Evolutionary conservation across 2,329 filamentous ascomycete species (phyloP).

Genomic region (Pezicula radicicola): DNA sequence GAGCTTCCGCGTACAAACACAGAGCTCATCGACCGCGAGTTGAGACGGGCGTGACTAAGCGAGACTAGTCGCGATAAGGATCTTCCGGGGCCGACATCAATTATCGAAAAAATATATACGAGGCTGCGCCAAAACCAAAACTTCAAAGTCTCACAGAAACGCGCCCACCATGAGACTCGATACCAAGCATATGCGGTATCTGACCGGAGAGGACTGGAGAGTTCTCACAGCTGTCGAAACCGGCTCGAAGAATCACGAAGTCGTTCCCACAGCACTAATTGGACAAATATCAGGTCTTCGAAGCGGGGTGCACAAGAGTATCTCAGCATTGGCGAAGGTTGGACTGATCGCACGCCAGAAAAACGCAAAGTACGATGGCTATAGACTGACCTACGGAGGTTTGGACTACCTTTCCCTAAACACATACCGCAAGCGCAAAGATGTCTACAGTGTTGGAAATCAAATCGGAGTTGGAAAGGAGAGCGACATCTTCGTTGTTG

Average conservation of each 20-base stretch:
- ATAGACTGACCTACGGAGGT: conserved; percentile 92
- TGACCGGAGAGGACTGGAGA: conserved; percentile 90
- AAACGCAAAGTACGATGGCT: conserved; percentile 96
- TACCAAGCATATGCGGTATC: conserved; percentile 87
- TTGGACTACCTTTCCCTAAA: conserved; percentile 97
- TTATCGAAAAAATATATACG: conserved; percentile 1
- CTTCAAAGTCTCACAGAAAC: neutral
- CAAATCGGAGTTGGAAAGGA: conserved; percentile 97
- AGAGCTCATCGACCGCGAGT: conserved; percentile 16
- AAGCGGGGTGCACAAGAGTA: conserved; percentile 80
- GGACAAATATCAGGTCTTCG: conserved; percentile 78
- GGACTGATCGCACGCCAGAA: conserved; percentile 90
- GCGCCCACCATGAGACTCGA: conserved; percentile 81
- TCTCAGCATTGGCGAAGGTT: conserved; percentile 87
- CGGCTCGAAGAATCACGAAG: conserved; percentile 94
- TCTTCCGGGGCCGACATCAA: conserved; percentile 1
- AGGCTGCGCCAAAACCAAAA: conserved; percentile 9
- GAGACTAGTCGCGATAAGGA: conserved; percentile 17
- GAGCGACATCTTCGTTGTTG: conserved; percentile 93
- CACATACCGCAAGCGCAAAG: conserved; percentile 75
- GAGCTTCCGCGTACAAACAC: conserved; percentile 28
- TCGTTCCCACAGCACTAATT: conserved; percentile 89
- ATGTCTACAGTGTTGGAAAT: conserved; percentile 88
- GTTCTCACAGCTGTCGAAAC: conserved; percentile 91
- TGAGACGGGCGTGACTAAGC: conserved; percentile 13